Base-by-base conservation (phyloP, 148 eudicot species). In the Rhododendron kiyosumense region DNA sequence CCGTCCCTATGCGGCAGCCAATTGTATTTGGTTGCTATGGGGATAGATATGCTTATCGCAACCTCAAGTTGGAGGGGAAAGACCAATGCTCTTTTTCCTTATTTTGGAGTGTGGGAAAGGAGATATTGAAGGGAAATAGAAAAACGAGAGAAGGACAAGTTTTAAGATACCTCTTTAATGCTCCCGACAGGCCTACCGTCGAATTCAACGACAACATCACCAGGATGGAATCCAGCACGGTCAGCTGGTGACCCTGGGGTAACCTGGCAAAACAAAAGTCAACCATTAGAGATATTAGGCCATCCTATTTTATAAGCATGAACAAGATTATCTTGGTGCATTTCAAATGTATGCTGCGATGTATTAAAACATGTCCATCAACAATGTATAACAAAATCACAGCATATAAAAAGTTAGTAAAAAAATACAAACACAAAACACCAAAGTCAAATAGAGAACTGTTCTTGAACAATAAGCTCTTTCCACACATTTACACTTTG, bases 201-300 rank as follows among this genome's bases (percentile, higher is more conserved):
- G 57, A 95, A 95, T 83, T 91, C 91, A 84, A 90, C 88, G 43
- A 95, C 95, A 75, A 95, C 92, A 86, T 95, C 98, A 71, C 98
- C 98, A 1, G 97, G 97, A 61, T 73, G 93, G 87, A 95, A 93
- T 67, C 98, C 98, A 86, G 98, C 96, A 85, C 92, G 94, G 74
- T 95, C 98, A 61, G 92, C 98, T 48, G 98, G 98, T 48, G 98
- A 94, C 18, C 96, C 98, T 79, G 98, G 98, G 76, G 93, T 92
- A 71, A 95, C 96, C 98, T 95, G 93, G 83, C 51, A 43, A 86
- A 48, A 3, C 36, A 36, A 84, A 71, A 75, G 36, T 30, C 79
- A n/a, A 84, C 5, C 24, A 84, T 51, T 34, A 74, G 81, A 71
- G 13, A 28, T 32, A 18, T 32, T 15, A 34, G 34, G 13, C 3